Base-by-base conservation (phyloP, 1,284 basidiomycete genomes). In the Schizophyllum commune region DNA sequence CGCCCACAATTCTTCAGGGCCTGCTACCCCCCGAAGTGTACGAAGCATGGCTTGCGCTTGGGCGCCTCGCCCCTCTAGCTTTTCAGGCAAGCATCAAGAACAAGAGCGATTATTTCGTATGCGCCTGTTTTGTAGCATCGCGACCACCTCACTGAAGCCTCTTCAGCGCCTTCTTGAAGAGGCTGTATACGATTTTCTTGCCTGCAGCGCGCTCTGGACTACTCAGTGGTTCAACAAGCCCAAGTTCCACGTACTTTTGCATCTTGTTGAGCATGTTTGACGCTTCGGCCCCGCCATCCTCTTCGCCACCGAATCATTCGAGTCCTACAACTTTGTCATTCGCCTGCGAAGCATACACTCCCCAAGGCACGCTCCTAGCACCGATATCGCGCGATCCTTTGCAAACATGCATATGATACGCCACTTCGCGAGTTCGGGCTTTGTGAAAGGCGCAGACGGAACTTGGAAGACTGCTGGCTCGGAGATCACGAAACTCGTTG, bases 301-400 rank as follows among this genome's bases (percentile, higher is more conserved):
- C 0, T 77, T 75, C 67, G 72, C 74, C 1, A 81, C 78, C 0
- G 78, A 82, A 58, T 68, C 62, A 0, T 82, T 80, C 62, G 77
- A 82, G 63, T 79, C 74, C 0, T 80, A 71, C 70, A 82, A 82
- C 68, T 71, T 72, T 2, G 69, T 82, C 7, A 78, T 81, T 7
- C 71, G 75, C 0, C 60, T 68, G 0, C 68, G 68, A 17, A 79
- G 78, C 63, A 65, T 81, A 1, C 72, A 78, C 51, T 73, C 71
- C 1, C 81, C 81, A 64, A 68, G 73, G 1, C 77, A 76, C n/a
- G 75, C 79, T 0, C 78, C 77, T 0, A 76, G 74, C 0, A 65
- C 67, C 0, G 78, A 81, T 60, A 79, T 80, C 59, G 76, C 73
- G 0, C 20, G 58, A 1, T 67, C 67, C 1, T 74, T 79, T 62